Evolutionary conservation across 2,329 filamentous ascomycete species (phyloP), one percentile per base, ranked within the genome.

Genomic region (Cucurbitaria berberidis): DNA sequence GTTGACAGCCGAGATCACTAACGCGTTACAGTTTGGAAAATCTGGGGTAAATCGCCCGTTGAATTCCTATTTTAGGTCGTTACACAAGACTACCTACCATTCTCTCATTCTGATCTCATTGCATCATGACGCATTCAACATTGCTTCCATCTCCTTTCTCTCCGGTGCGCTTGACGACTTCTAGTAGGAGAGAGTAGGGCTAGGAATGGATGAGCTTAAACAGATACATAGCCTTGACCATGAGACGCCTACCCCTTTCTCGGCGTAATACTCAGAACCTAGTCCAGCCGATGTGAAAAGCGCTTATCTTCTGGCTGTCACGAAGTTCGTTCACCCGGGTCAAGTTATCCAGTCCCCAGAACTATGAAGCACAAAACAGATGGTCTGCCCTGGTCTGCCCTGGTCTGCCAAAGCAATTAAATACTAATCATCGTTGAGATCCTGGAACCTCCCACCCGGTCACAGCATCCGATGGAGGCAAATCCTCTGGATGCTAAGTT

Each of bases 301-400:
- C 34, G 51, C 58, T 5, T 42, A 32, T 9, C 35, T 41, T 24
- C 47, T 59, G 6, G 55, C 55, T 32, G 45, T 38, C 11, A 38
- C 53, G 47, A 64, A 64, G 27, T 57, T 57, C 3, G 51, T 45
- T n/a, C 1, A 60, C 55, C 27, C 51, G 27, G 18, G 59, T 64
- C 61, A 56, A 62, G 22, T 58, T 61, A 1, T n/a, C 54, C 56
- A 38, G 60, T 60, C 49, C 60, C 15, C 59, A 58, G 30, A 62
- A 57, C 48, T 57, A 60, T 3, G 59, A 49, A 15, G 54, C 45
- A 7, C 56, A 42, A 24, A 54, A 56, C 41, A 62, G 27, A 38
- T 50, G 62, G 3, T 51, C 48, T n/a, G 57, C 29, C n/a, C 24
- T 50, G 62, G 3, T 51, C 48, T n/a, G 57, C 29, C n/a, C 24